These are phyloP conservation scores for Rhynchospora pubera DNA, from an alignment of 176 grass and related monocot species.

Conservation along the genomic window DNA sequence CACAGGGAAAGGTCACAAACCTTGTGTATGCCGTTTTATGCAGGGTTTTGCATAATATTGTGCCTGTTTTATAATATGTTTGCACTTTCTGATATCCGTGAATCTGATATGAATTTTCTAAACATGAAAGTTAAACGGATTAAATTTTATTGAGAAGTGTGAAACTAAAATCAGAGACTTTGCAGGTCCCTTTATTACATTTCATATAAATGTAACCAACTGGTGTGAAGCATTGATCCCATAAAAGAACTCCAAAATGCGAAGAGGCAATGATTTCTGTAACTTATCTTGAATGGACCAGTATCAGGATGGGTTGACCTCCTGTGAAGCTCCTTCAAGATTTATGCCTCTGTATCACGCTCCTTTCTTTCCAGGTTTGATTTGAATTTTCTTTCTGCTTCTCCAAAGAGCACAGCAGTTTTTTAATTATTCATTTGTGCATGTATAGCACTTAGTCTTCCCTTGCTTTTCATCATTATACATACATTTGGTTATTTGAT, in stretches of 20 bases:
- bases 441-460: too few species aligned
- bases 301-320: slow-evolving; percentile 93
- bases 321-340: slow-evolving; percentile 98
- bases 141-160: background rate
- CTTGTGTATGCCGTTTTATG: background rate
- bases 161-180: background rate
- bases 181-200: slow-evolving; percentile 2
- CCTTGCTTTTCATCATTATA: too few species aligned
- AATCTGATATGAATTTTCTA: background rate
- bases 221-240: slow-evolving; percentile 98
- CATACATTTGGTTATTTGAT: too few species aligned
- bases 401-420: too few species aligned
- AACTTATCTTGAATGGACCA: slow-evolving; percentile 69
- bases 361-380: slow-evolving; percentile 18
- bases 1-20: too few species aligned
- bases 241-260: slow-evolving; percentile 92
- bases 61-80: background rate
- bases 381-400: background rate
- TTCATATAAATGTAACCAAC: slow-evolving; percentile 3
- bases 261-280: slow-evolving; percentile 13
- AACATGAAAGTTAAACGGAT: background rate
- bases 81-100: background rate
- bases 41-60: background rate
- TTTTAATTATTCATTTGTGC: too few species aligned
- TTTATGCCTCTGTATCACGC: slow-evolving; percentile 13